phyloP scores from a whole-genome alignment of 2,329 filamentous ascomycete genomes.

The Xylaria sp. region DNA sequence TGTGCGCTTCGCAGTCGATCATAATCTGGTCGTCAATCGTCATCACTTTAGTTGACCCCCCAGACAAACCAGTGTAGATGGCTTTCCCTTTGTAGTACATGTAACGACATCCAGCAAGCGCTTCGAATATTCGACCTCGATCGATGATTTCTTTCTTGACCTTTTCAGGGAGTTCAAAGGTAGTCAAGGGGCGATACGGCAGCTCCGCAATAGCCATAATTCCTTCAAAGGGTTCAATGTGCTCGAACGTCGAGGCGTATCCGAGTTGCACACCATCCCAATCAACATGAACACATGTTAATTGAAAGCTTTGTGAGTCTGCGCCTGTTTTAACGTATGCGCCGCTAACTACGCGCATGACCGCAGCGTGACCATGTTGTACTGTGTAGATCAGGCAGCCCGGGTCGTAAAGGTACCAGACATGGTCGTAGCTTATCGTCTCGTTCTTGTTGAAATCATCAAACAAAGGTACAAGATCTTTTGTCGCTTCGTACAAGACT shows the following conservation, averaged over 20 bases:
- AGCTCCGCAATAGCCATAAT: constrained; percentile 46
- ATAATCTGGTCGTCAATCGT: constrained; percentile 28
- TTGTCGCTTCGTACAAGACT: constrained; percentile 53
- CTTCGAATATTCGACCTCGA: constrained; percentile 50
- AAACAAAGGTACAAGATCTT: constrained; percentile 50
- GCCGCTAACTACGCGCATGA: constrained; percentile 14
- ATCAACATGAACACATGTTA: constrained; percentile 43
- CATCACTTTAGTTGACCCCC: background rate
- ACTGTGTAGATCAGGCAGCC: constrained; percentile 21
- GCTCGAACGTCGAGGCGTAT: constrained; percentile 41
- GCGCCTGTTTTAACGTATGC: background rate
- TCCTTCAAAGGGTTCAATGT: constrained; percentile 47
- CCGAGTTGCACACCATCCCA: constrained; percentile 52
- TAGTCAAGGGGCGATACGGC: constrained; percentile 49
- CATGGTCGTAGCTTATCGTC: constrained; percentile 27
- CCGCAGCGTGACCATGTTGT: constrained; percentile 6
- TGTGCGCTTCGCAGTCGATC: constrained; percentile 15
- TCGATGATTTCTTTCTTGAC: constrained; percentile 45
- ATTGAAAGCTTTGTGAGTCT: constrained; percentile 9
- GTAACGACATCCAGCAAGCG: constrained; percentile 51
- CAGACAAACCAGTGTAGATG: constrained; percentile 4
- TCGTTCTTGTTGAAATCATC: constrained; percentile 47
- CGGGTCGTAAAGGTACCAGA: constrained; percentile 35
- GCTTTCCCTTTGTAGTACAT: constrained; percentile 30
- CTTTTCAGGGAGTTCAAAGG: constrained; percentile 39